phyloP scores from a whole-genome alignment of 2,329 filamentous ascomycete genomes.

The Drechslera avenae region DNA sequence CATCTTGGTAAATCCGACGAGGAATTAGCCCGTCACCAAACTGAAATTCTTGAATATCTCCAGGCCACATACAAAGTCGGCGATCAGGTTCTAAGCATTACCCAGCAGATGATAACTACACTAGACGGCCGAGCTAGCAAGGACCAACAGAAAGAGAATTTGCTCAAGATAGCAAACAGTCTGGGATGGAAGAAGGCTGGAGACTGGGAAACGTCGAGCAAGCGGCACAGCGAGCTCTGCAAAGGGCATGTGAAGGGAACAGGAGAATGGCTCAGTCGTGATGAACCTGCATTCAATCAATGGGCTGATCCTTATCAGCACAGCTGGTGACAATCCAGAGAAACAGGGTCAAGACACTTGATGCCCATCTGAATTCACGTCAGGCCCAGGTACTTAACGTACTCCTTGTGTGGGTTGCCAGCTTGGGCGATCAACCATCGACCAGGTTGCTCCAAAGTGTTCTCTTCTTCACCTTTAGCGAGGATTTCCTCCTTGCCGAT shows the following conservation, averaged over 20 bases:
- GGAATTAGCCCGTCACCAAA: not conserved
- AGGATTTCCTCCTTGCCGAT: constrained; percentile 10
- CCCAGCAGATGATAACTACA: constrained; percentile 1
- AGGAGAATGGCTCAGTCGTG: constrained; percentile 7
- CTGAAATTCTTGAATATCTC: not conserved
- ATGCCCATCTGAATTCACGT: constrained; percentile 7
- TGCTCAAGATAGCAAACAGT: not conserved
- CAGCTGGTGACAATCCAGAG: not conserved
- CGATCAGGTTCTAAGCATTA: not conserved
- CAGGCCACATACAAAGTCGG: not conserved
- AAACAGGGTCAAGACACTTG: constrained; percentile 5
- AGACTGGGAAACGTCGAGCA: constrained; percentile 5
- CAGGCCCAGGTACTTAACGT: constrained; percentile 17
- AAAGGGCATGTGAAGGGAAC: constrained; percentile 1
- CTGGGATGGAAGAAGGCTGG: constrained; percentile 4
- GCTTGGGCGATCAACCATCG: not conserved
- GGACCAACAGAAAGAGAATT: not conserved
- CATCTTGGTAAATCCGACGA: not conserved
- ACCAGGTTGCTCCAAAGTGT: constrained; percentile 18
- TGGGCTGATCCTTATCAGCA: not conserved
- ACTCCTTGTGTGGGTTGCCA: constrained; percentile 21
- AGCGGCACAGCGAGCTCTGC: constrained; percentile 8
- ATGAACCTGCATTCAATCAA: not conserved
- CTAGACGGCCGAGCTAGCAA: not conserved
- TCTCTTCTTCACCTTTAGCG: constrained; percentile 9